phyloP scores from a whole-genome alignment of 1,284 basidiomycete species.

The Pascua sp. region DNA sequence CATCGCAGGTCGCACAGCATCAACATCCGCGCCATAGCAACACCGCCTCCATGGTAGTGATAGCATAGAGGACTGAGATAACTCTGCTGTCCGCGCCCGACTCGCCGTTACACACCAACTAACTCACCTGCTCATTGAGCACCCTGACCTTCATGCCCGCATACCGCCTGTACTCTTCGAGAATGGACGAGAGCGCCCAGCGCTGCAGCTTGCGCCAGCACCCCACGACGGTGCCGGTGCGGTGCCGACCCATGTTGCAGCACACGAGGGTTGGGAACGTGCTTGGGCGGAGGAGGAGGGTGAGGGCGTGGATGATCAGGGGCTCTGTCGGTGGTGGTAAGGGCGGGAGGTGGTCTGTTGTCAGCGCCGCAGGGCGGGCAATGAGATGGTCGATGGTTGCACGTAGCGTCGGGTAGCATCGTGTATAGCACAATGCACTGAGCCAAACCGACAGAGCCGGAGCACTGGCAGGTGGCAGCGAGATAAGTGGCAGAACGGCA shows the following conservation, averaged over 20 bases:
- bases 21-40: too few species aligned
- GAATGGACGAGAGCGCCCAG: conserved; percentile 54
- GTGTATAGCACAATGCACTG: too few species aligned
- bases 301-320: conserved; percentile 54
- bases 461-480: neutral
- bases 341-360: conserved; percentile 43
- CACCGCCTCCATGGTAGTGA: too few species aligned
- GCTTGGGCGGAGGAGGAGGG: conserved; percentile 52
- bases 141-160: conserved; percentile 55
- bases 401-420: too few species aligned
- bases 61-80: neutral
- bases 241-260: conserved; percentile 55
- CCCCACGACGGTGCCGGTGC: conserved; percentile 55
- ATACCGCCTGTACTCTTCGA: conserved; percentile 55
- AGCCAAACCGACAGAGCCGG: neutral
- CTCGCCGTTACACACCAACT: neutral
- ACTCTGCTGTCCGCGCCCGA: too few species aligned
- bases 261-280: conserved; percentile 55
- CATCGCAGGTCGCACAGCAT: too few species aligned
- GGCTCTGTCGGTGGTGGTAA: conserved; percentile 51
- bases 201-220: conserved; percentile 52
- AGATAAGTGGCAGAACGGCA: neutral
- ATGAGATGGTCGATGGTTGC: neutral
- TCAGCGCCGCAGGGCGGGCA: neutral
- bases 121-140: conserved; percentile 54